A percentile compares a stretch with the other conserved stretches of the same genome.
Evolutionary conservation across 2,329 filamentous ascomycete species (phyloP).

Genomic region (Curvularia eragrostidis): DNA sequence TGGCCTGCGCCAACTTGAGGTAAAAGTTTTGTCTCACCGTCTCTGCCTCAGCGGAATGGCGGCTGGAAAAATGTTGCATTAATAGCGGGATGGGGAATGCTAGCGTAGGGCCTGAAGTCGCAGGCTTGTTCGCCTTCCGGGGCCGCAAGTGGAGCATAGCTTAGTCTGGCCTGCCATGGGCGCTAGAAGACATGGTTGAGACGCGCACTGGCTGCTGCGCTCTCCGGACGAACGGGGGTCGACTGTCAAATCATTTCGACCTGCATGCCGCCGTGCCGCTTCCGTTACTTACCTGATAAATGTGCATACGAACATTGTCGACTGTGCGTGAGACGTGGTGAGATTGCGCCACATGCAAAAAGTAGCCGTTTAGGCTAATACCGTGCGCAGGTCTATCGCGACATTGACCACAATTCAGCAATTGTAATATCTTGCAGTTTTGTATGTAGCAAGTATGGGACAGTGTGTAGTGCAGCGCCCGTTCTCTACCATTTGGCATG

Average conservation of each 20-base stretch:
- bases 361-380: conserved; percentile 16
- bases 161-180: conserved; percentile 18
- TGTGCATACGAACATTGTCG: conserved; percentile 5
- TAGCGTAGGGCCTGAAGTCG: conserved; percentile 18
- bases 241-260: conserved; percentile 19
- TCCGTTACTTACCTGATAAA: conserved; percentile 9
- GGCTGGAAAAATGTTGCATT: conserved; percentile 5
- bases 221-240: conserved; percentile 34
- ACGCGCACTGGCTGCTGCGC: conserved; percentile 24
- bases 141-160: conserved; percentile 15
- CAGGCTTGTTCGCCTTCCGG: conserved; percentile 16
- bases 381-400: background rate
- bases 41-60: conserved; percentile 5
- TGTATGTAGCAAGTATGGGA: conserved; percentile 10
- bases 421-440: background rate
- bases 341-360: conserved; percentile 3
- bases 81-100: conserved; percentile 5
- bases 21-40: conserved; percentile 1
- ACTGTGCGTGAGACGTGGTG: conserved; percentile 7
- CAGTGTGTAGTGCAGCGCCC: background rate
- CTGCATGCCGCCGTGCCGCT: conserved; percentile 22
- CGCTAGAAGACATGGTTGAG: conserved; percentile 19
- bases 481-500: background rate
- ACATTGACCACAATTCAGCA: background rate
- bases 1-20: too few relatives aligned